Evolutionary conservation across 208 protist species (phyloP).

Genomic region (Novymonas esmeraldas): DNA sequence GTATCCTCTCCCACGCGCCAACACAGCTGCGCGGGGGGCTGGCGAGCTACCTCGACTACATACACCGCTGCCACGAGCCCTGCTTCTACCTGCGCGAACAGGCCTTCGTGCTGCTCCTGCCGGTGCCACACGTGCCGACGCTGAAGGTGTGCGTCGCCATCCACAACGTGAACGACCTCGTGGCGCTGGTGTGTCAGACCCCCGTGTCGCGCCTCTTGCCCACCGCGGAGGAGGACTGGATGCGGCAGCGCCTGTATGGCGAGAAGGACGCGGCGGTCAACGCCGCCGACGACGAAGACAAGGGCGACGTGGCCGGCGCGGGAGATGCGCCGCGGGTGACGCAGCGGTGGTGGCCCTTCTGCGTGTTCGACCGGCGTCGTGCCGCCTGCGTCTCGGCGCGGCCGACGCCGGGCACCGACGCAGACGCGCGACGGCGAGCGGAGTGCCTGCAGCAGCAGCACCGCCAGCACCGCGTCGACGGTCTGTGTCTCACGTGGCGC

Average conservation of each 20-base stretch:
- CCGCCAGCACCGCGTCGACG: conserved; percentile 39
- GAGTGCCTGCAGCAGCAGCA: conserved; percentile 14
- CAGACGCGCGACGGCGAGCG: conserved; percentile 17
- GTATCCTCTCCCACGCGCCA: conserved; percentile 60
- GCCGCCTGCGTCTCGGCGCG: background rate
- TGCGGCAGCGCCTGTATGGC: conserved; percentile 33
- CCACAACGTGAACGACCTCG: conserved; percentile 71
- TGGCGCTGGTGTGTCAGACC: conserved; percentile 51
- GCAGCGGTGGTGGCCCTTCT: conserved; percentile 43
- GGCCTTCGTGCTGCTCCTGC: conserved; percentile 64
- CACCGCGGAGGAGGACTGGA: conserved; percentile 47
- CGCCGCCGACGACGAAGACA: background rate
- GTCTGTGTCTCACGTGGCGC: conserved; percentile 46
- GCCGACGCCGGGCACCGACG: background rate
- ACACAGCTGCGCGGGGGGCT: conserved; percentile 41
- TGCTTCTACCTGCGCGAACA: conserved; percentile 66
- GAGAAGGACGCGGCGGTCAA: conserved; percentile 18
- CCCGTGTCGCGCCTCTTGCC: conserved; percentile 39
- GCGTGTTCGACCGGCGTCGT: conserved; percentile 31
- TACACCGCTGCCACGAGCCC: conserved; percentile 67
- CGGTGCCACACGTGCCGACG: conserved; percentile 59
- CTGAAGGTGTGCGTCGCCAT: conserved; percentile 72
- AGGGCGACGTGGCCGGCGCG: background rate
- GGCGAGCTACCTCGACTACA: conserved; percentile 62
- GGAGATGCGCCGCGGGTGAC: too few species aligned